Percentiles rank a stretch among this genome's conserved stretches.
Conservation (phyloP, 768 basidiomycete species). For the Crucibulum laeve region DNA sequence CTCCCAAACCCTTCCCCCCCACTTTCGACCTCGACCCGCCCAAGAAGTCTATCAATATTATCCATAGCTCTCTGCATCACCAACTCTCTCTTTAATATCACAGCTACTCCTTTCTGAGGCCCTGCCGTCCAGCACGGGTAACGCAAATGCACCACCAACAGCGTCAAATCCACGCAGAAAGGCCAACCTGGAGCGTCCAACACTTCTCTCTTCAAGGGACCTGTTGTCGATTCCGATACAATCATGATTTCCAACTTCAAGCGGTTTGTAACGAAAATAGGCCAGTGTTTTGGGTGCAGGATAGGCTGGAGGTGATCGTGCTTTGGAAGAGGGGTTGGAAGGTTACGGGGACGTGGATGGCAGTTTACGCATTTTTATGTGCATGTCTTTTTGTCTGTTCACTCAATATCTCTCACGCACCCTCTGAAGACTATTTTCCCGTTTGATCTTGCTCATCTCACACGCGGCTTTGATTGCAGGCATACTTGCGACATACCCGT, state of each 20-base stretch:
- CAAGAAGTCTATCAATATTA: slow-evolving; percentile 12
- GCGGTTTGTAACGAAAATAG: slow-evolving; percentile 70
- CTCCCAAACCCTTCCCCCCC: slow-evolving; percentile 37
- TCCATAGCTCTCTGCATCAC: slow-evolving; percentile 19
- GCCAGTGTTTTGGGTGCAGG: slow-evolving; percentile 87
- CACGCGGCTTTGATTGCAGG: slow-evolving; percentile 57
- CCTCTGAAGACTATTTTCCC: slow-evolving; percentile 77
- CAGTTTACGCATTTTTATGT: slow-evolving; percentile 79
- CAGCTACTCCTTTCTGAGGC: slow-evolving; percentile 32
- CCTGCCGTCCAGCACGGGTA: slow-evolving; percentile 11
- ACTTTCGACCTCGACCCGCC: slow-evolving; percentile 19
- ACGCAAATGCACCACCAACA: slow-evolving; percentile 7
- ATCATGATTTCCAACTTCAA: slow-evolving; percentile 77
- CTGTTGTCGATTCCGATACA: slow-evolving; percentile 74
- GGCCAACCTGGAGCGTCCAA: slow-evolving; percentile 17
- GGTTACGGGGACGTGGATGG: slow-evolving; percentile 71
- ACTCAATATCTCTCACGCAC: background rate
- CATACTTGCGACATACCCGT: slow-evolving; percentile 65
- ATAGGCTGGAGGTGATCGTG: slow-evolving; percentile 79
- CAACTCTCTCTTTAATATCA: slow-evolving; percentile 29
- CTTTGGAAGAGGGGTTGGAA: slow-evolving; percentile 79
- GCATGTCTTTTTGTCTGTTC: slow-evolving; percentile 19
- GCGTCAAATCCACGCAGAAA: slow-evolving; percentile 18
- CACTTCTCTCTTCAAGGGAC: slow-evolving; percentile 55
- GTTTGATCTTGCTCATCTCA: slow-evolving; percentile 66